Conservation (phyloP, 306 rosid genomes). For the Pachyrhizus erosus region DNA sequence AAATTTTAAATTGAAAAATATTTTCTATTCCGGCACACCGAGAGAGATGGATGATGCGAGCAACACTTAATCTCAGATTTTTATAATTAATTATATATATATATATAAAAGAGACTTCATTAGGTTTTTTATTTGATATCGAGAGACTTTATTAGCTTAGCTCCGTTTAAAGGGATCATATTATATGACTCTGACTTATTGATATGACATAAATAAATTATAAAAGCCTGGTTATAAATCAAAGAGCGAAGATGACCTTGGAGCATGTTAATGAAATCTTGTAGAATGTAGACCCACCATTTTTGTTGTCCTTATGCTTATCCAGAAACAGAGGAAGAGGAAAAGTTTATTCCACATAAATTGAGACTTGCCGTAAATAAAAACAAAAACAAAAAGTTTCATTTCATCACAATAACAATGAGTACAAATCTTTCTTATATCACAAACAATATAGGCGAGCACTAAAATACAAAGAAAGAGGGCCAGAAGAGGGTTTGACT, state of each 20-base stretch:
- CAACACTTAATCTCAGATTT: neutral
- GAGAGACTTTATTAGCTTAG: neutral
- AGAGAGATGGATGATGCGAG: neutral
- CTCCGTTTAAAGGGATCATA: neutral
- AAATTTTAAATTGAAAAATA: neutral
- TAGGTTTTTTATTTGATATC: too few relatives aligned
- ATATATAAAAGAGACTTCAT: neutral
- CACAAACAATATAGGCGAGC: slow-evolving; percentile 20
- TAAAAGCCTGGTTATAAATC: neutral
- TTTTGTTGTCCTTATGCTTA: neutral
- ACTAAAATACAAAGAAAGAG: slow-evolving; percentile 10
- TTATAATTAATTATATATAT: neutral
- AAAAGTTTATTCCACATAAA: slow-evolving; percentile 16
- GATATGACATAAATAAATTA: neutral
- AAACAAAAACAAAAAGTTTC: neutral
- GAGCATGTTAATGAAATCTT: neutral
- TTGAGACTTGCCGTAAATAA: neutral
- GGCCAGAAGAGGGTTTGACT: slow-evolving; percentile 33
- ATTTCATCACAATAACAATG: slow-evolving; percentile 37
- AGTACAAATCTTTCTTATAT: slow-evolving; percentile 34
- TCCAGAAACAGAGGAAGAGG: slow-evolving; percentile 3
- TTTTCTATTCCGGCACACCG: neutral
- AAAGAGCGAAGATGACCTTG: neutral
- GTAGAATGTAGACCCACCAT: slow-evolving; percentile 12
- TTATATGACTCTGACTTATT: neutral